Base-by-base conservation (phyloP, 2,329 filamentous ascomycete species). In the Arthrobotrys pseudoclavata region DNA sequence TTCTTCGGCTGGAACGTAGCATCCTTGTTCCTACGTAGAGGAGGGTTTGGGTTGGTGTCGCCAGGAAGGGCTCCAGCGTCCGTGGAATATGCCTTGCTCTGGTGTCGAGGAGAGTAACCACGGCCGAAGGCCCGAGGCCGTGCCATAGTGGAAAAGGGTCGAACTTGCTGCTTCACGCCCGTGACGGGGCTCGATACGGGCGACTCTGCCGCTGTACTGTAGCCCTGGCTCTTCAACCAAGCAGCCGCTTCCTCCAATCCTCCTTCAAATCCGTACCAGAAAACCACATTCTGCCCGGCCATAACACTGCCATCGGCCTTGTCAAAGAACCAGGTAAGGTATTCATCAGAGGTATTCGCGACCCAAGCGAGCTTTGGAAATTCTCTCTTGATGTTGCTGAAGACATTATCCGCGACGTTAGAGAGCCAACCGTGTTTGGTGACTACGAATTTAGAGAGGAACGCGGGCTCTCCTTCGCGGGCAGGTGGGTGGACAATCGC, bases 281-380 rank as follows among this genome's bases (percentile, higher is more conserved):
- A 98, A 82, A 98, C 90, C 45, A 97, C 93, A 82, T 94, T 93
- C 74, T 93, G 93, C 80, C 93, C 90, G 69, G 91, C 90, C 79
- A 91, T 93, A 81, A 97, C 88, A 84, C 93, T 97, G 70, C 96
- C 95, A 81, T 97, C 94, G 9, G 95, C 92, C 87, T 97, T 97
- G 85, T 97, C 94, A 81, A 97, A 96, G 87, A 98, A 97, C 96
- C 95, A 98, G 10, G 93, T 94, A 81, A 98, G 87, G 84, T 98
- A 97, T 87, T 98, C 95, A 82, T 98, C 94, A 81, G 96, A 92
- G 82, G 94, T 91, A 86, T 92, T 95, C 77, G 97, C 95, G n/a
- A 94, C 97, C 95, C 94, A 99, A 79, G 93, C 92, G 80, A 98
- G 87, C 85, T 91, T 93, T 69, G 94, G 90, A 84, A 94, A 92